Percentiles rank a stretch among this genome's conserved stretches.
phyloP scores from a whole-genome alignment of 2,329 filamentous ascomycete genomes.

The Xylaria sp. region DNA sequence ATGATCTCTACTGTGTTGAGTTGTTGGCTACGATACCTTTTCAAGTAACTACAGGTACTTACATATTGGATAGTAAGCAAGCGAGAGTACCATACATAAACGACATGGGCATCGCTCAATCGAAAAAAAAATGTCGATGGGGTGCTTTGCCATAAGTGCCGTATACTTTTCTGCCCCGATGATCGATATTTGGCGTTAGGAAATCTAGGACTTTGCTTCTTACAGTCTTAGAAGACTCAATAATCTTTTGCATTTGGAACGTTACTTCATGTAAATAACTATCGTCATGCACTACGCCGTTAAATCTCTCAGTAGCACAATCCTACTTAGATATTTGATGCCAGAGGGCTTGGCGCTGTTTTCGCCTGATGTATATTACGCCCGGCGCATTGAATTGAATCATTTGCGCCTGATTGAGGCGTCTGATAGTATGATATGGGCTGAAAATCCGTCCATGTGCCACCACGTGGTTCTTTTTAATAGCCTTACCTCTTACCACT shows the following conservation, averaged over 20 bases:
- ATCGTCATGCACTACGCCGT: conserved; percentile 10
- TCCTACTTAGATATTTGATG: background rate
- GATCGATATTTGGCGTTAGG: background rate
- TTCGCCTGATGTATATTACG: conserved; percentile 17
- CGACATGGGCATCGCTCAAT: conserved; percentile 9
- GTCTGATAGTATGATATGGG: conserved; percentile 19
- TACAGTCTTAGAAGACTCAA: no score
- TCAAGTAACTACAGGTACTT: background rate
- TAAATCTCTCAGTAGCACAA: conserved; percentile 10
- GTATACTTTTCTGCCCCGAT: background rate
- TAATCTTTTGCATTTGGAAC: background rate
- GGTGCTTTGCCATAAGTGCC: background rate
- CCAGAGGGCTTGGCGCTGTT: conserved; percentile 23
- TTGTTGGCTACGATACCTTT: background rate
- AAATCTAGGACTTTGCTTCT: no score
- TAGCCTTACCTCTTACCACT: background rate
- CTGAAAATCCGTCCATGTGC: conserved; percentile 23
- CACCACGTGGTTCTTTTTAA: conserved; percentile 29
- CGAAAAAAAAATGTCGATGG: background rate
- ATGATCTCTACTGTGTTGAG: conserved; percentile 8
- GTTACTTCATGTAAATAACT: conserved; percentile 6
- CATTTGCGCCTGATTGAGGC: conserved; percentile 18
- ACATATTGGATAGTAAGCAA: conserved; percentile 21
- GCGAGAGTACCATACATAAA: conserved; percentile 27
- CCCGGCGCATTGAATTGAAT: background rate